Percentiles rank a stretch among this genome's conserved stretches.
These are phyloP conservation scores for Castanea mollissima DNA, from an alignment of 306 rosid species.

Conservation along the genomic window DNA sequence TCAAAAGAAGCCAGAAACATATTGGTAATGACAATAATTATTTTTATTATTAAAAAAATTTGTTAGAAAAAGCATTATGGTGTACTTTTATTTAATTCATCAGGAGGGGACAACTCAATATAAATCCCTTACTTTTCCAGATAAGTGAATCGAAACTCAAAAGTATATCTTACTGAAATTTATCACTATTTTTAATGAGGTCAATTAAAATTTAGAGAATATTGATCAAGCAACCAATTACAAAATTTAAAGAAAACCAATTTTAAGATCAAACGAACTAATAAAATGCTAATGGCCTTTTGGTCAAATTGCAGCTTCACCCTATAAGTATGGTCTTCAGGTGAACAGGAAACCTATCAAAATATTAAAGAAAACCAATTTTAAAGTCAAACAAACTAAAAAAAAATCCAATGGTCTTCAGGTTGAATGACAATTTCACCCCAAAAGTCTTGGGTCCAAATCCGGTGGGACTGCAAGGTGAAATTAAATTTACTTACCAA, in stretches of 20 bases:
- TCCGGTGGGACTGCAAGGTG: no score
- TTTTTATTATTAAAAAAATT: not conserved
- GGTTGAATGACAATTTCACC: no score
- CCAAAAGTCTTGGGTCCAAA: no score
- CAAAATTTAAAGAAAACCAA: not conserved
- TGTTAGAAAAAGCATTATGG: not conserved
- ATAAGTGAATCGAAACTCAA: not conserved
- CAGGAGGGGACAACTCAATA: not conserved
- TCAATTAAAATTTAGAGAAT: not conserved
- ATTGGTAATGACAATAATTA: not conserved
- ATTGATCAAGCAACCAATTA: not conserved
- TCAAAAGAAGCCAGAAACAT: constrained; percentile 1
- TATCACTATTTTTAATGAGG: not conserved
- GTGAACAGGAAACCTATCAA: not conserved
- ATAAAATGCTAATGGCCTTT: not conserved
- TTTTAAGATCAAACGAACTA: not conserved
- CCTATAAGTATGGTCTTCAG: no score
- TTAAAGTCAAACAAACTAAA: not conserved
- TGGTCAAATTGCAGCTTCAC: no score
- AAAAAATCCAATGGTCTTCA: not conserved
- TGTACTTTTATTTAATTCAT: not conserved
- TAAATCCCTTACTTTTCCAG: not conserved
- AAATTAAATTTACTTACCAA: no score
- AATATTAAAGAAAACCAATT: not conserved
- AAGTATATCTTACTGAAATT: not conserved